Percentiles rank a stretch among this genome's conserved stretches.
phyloP scores from a whole-genome alignment of 2,329 filamentous ascomycete species.

The Aspergillus fumigatiaffinis region DNA sequence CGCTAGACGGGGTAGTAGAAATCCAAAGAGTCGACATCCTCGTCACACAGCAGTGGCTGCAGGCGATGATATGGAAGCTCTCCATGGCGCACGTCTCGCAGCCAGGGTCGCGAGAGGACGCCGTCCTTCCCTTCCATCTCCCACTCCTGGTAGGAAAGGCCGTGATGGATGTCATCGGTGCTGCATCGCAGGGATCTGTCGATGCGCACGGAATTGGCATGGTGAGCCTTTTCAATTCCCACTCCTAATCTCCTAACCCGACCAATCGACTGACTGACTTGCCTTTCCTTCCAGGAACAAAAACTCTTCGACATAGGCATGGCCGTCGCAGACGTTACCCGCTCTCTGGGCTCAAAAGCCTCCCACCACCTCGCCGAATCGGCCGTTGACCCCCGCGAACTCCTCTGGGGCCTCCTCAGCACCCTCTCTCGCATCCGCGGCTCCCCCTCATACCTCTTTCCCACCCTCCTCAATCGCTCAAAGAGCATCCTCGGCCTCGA shows the following conservation, averaged over 20 bases:
- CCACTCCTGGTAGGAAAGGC: conserved; percentile 62
- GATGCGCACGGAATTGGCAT: conserved; percentile 73
- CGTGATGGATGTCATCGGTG: conserved; percentile 62
- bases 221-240: conserved; percentile 47
- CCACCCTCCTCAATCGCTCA: conserved; percentile 29
- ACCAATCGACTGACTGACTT: not conserved
- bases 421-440: conserved; percentile 37
- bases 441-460: conserved; percentile 36
- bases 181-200: conserved; percentile 70
- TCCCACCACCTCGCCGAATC: conserved; percentile 28
- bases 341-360: conserved; percentile 26
- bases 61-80: conserved; percentile 68
- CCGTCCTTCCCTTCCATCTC: conserved; percentile 61
- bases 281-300: conserved; percentile 28
- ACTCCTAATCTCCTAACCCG: not conserved
- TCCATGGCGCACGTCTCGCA: conserved; percentile 64
- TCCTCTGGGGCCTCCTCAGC: conserved; percentile 38
- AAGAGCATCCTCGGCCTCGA: conserved; percentile 30
- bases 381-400: conserved; percentile 29
- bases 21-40: conserved; percentile 66
- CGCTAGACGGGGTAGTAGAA: conserved; percentile 55
- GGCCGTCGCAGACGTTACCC: conserved; percentile 32
- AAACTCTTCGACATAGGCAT: conserved; percentile 35
- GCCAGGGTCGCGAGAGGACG: conserved; percentile 51
- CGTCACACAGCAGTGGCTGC: conserved; percentile 68